phyloP scores from a whole-genome alignment of 2,329 filamentous ascomycete genomes.

The Fusarium oligoseptatum region DNA sequence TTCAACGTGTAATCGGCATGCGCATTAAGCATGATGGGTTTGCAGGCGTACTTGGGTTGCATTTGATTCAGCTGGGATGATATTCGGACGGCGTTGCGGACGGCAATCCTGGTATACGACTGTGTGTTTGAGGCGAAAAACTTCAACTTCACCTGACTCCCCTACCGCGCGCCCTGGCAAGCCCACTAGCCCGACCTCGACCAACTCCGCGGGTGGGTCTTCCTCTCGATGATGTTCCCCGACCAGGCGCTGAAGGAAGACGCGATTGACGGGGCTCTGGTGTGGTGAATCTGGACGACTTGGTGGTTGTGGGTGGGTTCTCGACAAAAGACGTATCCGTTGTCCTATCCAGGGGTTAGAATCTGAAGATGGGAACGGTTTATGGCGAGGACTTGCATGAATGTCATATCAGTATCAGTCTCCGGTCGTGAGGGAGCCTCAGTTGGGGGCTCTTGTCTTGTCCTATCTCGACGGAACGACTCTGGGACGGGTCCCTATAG shows the following conservation, averaged over 20 bases:
- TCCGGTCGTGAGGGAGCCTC: conserved; percentile 49
- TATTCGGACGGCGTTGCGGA: conserved; percentile 22
- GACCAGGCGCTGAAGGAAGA: conserved; percentile 56
- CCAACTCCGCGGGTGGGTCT: conserved; percentile 45
- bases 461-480: conserved; percentile 79
- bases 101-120: conserved; percentile 28
- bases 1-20: neutral
- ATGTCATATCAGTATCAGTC: conserved; percentile 80
- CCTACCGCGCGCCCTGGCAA: conserved; percentile 61
- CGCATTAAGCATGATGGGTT: neutral
- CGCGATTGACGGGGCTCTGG: conserved; percentile 61
- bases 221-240: conserved; percentile 54
- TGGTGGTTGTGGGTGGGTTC: conserved; percentile 75
- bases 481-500: conserved; percentile 82
- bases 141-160: conserved; percentile 56
- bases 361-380: neutral
- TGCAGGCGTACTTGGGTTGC: conserved; percentile 16
- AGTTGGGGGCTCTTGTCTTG: conserved; percentile 63
- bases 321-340: conserved; percentile 94
- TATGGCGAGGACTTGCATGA: conserved; percentile 72
- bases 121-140: conserved; percentile 18
- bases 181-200: conserved; percentile 59
- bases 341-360: conserved; percentile 68
- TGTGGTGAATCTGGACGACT: conserved; percentile 61
- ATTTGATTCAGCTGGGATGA: conserved; percentile 10